Evolutionary conservation across 2,329 filamentous ascomycete genomes (phyloP).

Genomic region (Ilyonectria robusta): DNA sequence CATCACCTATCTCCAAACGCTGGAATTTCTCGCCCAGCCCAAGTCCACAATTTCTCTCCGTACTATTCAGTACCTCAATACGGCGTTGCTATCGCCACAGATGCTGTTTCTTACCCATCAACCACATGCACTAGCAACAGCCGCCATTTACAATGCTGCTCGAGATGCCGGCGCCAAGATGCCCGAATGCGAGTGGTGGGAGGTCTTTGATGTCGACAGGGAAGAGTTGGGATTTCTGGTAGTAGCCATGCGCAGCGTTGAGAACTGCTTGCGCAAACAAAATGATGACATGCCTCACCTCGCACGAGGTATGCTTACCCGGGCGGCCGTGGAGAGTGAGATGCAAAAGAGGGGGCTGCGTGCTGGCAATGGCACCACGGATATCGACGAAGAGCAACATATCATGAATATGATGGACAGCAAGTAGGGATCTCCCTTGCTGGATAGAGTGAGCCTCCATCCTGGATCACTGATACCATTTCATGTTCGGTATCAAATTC

Average conservation of each 20-base stretch:
- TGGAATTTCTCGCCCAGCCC: slow-evolving; percentile 73
- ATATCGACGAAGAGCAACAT: slow-evolving; percentile 58
- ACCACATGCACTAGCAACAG: slow-evolving; percentile 85
- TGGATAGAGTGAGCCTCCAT: slow-evolving; percentile 11
- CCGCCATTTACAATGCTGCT: slow-evolving; percentile 91
- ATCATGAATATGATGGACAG: slow-evolving; percentile 59
- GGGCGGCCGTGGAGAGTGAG: slow-evolving; percentile 71
- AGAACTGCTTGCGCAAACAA: slow-evolving; percentile 76
- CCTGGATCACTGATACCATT: slow-evolving; percentile 7
- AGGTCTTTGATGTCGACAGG: slow-evolving; percentile 95
- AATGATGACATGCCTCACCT: slow-evolving; percentile 67
- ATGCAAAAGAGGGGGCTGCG: slow-evolving; percentile 66
- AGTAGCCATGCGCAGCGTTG: slow-evolving; percentile 85
- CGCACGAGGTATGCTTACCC: slow-evolving; percentile 67
- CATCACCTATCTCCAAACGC: slow-evolving; percentile 91
- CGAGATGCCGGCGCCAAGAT: slow-evolving; percentile 82
- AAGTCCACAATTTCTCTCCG: slow-evolving; percentile 71
- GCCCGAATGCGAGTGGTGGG: slow-evolving; percentile 94
- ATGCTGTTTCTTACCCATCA: slow-evolving; percentile 94
- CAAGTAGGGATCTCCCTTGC: slow-evolving; percentile 38
- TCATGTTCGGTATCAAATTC: slow-evolving; percentile 23
- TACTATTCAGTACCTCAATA: slow-evolving; percentile 86
- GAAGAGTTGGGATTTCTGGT: slow-evolving; percentile 96
- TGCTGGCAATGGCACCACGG: slow-evolving; percentile 43
- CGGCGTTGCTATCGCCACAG: slow-evolving; percentile 88